A percentile compares a stretch with the other conserved stretches of the same genome.
These are phyloP conservation scores for Fremontodendron californicum DNA, from an alignment of 345 rosid genomes.

Conservation along the genomic window DNA sequence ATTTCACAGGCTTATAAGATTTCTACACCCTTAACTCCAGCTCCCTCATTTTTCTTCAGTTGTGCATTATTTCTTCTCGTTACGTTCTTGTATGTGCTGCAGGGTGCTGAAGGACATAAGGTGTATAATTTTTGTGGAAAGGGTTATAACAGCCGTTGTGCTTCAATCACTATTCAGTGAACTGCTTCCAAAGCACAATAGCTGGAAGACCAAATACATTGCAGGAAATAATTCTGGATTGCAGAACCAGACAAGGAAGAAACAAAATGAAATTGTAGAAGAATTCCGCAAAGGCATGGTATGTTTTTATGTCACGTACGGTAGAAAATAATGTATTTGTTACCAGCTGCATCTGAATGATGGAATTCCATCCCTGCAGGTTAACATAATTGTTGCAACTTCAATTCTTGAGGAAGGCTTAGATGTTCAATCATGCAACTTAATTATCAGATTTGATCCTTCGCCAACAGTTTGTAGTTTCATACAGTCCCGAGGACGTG, in stretches of 20 bases:
- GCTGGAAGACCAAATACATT: conserved; percentile 66
- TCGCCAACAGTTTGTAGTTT: conserved; percentile 74
- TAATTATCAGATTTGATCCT: conserved; percentile 87
- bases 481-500: conserved; percentile 98
- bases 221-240: conserved; percentile 65
- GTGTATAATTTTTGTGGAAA: conserved; percentile 78
- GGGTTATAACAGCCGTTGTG: conserved; percentile 67
- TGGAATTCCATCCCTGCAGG: conserved; percentile 38
- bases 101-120: conserved; percentile 60
- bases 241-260: conserved; percentile 55
- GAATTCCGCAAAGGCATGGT: conserved; percentile 80
- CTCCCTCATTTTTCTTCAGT: background rate
- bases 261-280: conserved; percentile 71
- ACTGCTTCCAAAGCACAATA: conserved; percentile 56
- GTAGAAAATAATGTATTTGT: background rate
- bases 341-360: background rate
- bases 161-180: conserved; percentile 50
- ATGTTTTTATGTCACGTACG: background rate
- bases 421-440: conserved; percentile 88
- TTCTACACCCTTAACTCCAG: background rate
- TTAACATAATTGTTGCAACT: conserved; percentile 83
- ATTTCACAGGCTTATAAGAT: background rate
- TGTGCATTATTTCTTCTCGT: background rate
- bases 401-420: conserved; percentile 96
- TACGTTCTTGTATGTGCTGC: conserved; percentile 15